Conservation (phyloP, 2,329 filamentous ascomycete genomes). For the Beauveria scarabaeidicola region DNA sequence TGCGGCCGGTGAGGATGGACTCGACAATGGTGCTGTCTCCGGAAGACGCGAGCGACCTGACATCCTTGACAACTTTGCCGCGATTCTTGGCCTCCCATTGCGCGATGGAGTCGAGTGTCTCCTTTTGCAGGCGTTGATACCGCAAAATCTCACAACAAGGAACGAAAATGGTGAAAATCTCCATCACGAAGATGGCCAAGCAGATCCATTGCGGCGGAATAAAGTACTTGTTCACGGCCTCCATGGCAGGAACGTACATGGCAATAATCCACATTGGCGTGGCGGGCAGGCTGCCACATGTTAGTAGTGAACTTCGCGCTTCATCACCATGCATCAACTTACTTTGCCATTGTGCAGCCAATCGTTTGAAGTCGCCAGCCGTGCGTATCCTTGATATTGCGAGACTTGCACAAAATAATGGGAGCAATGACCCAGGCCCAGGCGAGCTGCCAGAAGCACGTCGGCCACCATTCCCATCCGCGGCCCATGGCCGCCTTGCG, state of each 20-base stretch:
- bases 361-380: constrained; percentile 57
- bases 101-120: constrained; percentile 36
- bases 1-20: constrained; percentile 20
- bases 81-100: constrained; percentile 32
- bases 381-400: constrained; percentile 54
- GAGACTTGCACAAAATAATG: constrained; percentile 49
- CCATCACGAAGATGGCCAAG: constrained; percentile 46
- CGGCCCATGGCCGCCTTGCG: constrained; percentile 33
- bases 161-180: constrained; percentile 53
- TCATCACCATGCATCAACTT: constrained; percentile 7
- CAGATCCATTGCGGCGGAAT: constrained; percentile 47
- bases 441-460: constrained; percentile 51
- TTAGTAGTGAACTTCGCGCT: not conserved
- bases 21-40: constrained; percentile 18
- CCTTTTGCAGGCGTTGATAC: constrained; percentile 30
- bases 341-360: constrained; percentile 36
- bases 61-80: constrained; percentile 15
- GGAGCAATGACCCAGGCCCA: constrained; percentile 55
- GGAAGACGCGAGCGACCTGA: constrained; percentile 15
- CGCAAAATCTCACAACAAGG: constrained; percentile 51
- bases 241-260: constrained; percentile 34
- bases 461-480: constrained; percentile 60
- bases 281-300: constrained; percentile 9
- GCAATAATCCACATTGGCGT: constrained; percentile 47
- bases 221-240: constrained; percentile 37